Evolutionary conservation across 2,329 filamentous ascomycete species (phyloP).

Genomic region (Madurella mycetomatis): DNA sequence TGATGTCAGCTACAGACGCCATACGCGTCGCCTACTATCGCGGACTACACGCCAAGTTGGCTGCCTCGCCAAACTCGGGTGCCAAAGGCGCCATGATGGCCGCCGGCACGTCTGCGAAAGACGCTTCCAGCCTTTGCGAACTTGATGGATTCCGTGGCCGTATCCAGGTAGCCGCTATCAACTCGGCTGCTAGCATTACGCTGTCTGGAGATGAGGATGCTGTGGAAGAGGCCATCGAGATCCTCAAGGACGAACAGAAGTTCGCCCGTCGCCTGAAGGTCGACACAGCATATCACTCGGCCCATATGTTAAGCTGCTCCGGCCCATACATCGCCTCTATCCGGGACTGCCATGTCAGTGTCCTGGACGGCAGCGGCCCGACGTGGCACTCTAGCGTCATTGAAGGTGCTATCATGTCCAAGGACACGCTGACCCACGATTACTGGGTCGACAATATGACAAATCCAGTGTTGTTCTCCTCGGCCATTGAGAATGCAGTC

Average conservation of each 20-base stretch:
- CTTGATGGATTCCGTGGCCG: constrained; percentile 27
- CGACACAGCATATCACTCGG: constrained; percentile 30
- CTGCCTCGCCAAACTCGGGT: constrained; percentile 8
- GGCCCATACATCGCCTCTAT: constrained; percentile 18
- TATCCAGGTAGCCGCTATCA: constrained; percentile 31
- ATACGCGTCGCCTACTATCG: constrained; percentile 44
- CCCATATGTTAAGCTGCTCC: constrained; percentile 26
- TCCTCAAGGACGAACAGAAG: constrained; percentile 13
- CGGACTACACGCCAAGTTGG: constrained; percentile 31
- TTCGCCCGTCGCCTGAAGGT: constrained; percentile 24
- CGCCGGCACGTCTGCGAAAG: constrained; percentile 35
- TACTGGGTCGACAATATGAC: constrained; percentile 20
- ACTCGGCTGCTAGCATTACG: constrained; percentile 36
- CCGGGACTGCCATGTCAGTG: neutral
- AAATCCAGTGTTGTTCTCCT: constrained; percentile 10
- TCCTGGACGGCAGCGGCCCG: neutral
- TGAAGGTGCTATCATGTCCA: neutral
- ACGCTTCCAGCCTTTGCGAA: constrained; percentile 29
- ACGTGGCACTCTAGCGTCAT: constrained; percentile 12
- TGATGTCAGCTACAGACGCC: constrained; percentile 38
- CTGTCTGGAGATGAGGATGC: constrained; percentile 31
- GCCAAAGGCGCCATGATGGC: constrained; percentile 46
- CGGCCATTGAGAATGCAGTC: constrained; percentile 3
- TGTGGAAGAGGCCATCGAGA: constrained; percentile 9
- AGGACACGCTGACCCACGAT: neutral